Evolutionary conservation across 495 filamentous ascomycete species (phyloP), one percentile per base, ranked within the genome.

Genomic region (Tetracladium setigerum): DNA sequence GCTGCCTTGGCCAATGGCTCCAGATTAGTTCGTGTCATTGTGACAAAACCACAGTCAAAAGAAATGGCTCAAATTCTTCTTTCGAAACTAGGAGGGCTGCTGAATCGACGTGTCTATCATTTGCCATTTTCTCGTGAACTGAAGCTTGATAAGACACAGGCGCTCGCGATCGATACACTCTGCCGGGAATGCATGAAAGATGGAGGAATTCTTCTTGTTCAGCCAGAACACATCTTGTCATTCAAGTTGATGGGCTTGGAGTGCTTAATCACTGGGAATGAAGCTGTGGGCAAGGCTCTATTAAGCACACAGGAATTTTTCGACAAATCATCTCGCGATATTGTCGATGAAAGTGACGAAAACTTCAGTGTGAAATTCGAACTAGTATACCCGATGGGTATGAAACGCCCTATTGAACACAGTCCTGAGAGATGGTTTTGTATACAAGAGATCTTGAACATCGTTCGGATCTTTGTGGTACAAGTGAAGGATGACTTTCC

Each of bases 171-270:
- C 11, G 15, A 27, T 0, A 24, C 52, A 0, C 56, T 81, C 5
- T 64, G 73, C 12, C 33, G 66, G 2, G 59, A 70, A n/a, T 83
- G 81, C 49, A 64, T 56, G 49, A 31, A 34, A 0, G 49, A 44
- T 5, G 65, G 73, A 4, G 81, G 77, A 0, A 61, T 84, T 31
- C 62, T 86, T 8, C 49, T 86, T 0, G 60, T 74, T 1, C 73
- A 82, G 14, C 83, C 83, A 0, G 84, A 87, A 57, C 82, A 87
- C 46, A 59, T 85, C 0, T 67, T 86, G 0, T 87, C 83, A 0
- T 78, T 86, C 50, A 71, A 79, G 52, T 62, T 87, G 9, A 80
- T 79, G 65, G 80, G 74, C 0, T 57, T 82, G 1, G 79, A 87
- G 44, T 58, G 58, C 30, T 53, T 66, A 5, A 58, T 64, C 30